Percentiles rank a stretch among this genome's conserved stretches.
These are phyloP conservation scores for Sugiyamaella japonica DNA, from an alignment of 1,139 yeast species.

Conservation along the genomic window DNA sequence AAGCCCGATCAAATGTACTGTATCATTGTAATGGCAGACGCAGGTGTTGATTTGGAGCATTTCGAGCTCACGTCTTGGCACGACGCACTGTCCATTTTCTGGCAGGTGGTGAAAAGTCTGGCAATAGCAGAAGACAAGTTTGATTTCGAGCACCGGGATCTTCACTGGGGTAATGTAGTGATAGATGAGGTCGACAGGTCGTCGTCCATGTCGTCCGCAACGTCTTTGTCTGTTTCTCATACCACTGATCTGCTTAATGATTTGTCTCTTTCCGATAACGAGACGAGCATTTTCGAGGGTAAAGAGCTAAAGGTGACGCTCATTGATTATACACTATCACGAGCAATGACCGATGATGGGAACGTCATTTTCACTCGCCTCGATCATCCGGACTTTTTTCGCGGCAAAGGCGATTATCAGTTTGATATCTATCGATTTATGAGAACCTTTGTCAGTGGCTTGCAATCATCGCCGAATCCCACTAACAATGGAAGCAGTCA, in stretches of 20 bases:
- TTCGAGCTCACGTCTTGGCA: conserved; percentile 50
- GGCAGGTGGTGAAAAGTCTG: conserved; percentile 52
- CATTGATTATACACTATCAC: conserved; percentile 58
- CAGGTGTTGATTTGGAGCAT: conserved; percentile 51
- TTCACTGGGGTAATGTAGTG: conserved; percentile 62
- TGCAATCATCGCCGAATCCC: background rate
- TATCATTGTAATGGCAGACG: conserved; percentile 48
- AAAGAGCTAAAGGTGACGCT: conserved; percentile 47
- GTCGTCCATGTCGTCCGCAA: too few species aligned
- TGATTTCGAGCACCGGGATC: conserved; percentile 66
- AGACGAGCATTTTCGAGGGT: conserved; percentile 22
- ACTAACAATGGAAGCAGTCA: conserved; percentile 4
- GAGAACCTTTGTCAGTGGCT: conserved; percentile 36
- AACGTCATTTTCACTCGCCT: conserved; percentile 38
- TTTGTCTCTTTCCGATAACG: conserved; percentile 21
- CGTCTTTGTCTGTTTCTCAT: conserved; percentile 6
- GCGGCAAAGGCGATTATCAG: conserved; percentile 53
- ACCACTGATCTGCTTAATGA: conserved; percentile 23
- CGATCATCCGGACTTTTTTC: conserved; percentile 54
- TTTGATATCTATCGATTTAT: conserved; percentile 54
- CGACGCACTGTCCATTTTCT: conserved; percentile 54
- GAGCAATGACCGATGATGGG: conserved; percentile 40
- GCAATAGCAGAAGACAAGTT: conserved; percentile 51
- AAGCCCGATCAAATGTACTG: conserved; percentile 46
- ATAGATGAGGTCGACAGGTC: conserved; percentile 26